Percentiles rank a stretch among this genome's conserved stretches.
phyloP scores from a whole-genome alignment of 208 protist genomes.

The Crithidia fasciculata region DNA sequence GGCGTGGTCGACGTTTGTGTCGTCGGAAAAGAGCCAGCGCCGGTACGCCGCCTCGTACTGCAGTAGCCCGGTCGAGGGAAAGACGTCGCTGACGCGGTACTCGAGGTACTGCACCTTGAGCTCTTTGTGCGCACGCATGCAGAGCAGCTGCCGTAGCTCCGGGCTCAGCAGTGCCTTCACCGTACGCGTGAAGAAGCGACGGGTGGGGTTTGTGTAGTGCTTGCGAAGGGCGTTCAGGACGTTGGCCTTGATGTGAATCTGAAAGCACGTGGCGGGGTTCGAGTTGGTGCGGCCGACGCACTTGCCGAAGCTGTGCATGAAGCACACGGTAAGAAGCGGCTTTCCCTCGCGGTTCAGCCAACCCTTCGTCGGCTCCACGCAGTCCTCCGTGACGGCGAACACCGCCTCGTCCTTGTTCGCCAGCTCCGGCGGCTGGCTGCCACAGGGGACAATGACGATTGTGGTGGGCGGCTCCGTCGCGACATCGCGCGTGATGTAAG shows the following conservation, averaged over 20 bases:
- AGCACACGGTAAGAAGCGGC: slow-evolving; percentile 56
- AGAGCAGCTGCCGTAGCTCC: slow-evolving; percentile 55
- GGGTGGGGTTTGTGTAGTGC: slow-evolving; percentile 48
- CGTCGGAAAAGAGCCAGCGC: slow-evolving; percentile 54
- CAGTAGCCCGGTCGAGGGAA: slow-evolving; percentile 42
- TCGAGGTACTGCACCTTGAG: slow-evolving; percentile 70
- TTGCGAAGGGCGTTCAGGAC: slow-evolving; percentile 51
- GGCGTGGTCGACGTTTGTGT: slow-evolving; percentile 26
- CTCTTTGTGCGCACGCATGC: slow-evolving; percentile 43
- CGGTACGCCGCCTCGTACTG: slow-evolving; percentile 57
- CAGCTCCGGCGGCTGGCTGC: slow-evolving; percentile 40
- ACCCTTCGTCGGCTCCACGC: slow-evolving; percentile 55
- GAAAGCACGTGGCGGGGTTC: slow-evolving; percentile 53
- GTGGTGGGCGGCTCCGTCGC: slow-evolving; percentile 58
- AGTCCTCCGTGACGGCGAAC: slow-evolving; percentile 59
- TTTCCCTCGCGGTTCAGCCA: slow-evolving; percentile 61
- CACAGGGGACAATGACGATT: slow-evolving; percentile 48
- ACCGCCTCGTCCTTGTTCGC: slow-evolving; percentile 37
- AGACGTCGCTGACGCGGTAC: slow-evolving; percentile 53
- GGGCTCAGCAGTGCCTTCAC: slow-evolving; percentile 50
- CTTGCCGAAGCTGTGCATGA: slow-evolving; percentile 74
- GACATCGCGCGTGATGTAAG: slow-evolving; percentile 56
- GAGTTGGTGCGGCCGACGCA: slow-evolving; percentile 48
- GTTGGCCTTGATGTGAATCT: slow-evolving; percentile 57
- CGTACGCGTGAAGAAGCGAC: slow-evolving; percentile 52